Percentiles rank a stretch among this genome's conserved stretches.
Conservation (phyloP, 805 yeast genomes). For the Candida broadrunensis region DNA sequence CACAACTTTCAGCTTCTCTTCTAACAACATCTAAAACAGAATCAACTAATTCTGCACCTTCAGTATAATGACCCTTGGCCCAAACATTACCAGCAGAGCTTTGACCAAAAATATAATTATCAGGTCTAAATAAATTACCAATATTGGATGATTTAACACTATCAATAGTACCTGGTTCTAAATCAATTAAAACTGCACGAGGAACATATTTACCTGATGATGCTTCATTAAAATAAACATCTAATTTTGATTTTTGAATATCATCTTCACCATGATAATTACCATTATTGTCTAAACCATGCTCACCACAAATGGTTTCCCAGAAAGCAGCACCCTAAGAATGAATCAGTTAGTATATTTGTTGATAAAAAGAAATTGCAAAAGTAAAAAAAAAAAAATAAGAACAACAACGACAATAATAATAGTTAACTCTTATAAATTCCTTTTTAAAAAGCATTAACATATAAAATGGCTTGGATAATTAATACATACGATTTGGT, state of each 20-base stretch:
- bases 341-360: slow-evolving; percentile 16
- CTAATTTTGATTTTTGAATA: slow-evolving; percentile 52
- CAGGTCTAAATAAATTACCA: slow-evolving; percentile 89
- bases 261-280: slow-evolving; percentile 55
- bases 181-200: slow-evolving; percentile 86
- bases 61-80: slow-evolving; percentile 97
- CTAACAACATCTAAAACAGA: slow-evolving; percentile 85
- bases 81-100: slow-evolving; percentile 94
- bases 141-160: slow-evolving; percentile 75
- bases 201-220: slow-evolving; percentile 88
- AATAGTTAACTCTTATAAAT: no score
- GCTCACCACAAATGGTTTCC: slow-evolving; percentile 90
- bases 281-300: slow-evolving; percentile 75
- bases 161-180: slow-evolving; percentile 94
- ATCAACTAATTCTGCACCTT: slow-evolving; percentile 92
- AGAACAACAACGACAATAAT: no score
- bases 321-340: slow-evolving; percentile 83
- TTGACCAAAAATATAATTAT: slow-evolving; percentile 85
- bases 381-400: no score
- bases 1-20: slow-evolving; percentile 92
- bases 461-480: no score
- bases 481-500: slow-evolving; percentile 73
- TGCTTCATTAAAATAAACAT: slow-evolving; percentile 88
- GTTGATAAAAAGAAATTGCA: neutral
- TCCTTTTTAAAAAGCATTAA: no score